phyloP scores from a whole-genome alignment of 2,329 filamentous ascomycete genomes.

The Colletotrichum sp. region DNA sequence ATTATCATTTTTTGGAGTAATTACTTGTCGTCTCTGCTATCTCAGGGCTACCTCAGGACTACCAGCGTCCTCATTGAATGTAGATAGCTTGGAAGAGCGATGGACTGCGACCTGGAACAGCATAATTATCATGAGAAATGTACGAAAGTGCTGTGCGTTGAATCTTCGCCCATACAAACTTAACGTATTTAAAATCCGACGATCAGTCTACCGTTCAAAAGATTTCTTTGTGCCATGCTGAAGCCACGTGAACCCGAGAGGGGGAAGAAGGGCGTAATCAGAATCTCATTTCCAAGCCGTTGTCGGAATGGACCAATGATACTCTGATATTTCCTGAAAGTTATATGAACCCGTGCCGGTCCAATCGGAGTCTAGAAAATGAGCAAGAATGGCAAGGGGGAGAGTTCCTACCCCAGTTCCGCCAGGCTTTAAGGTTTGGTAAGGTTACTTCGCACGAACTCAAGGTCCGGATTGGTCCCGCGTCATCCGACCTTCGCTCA shows the following conservation, averaged over 20 bases:
- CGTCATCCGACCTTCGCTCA: neutral
- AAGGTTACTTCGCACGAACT: neutral
- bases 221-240: neutral
- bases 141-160: neutral
- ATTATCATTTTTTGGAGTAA: rapidly evolving
- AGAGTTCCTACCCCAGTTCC: neutral
- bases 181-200: neutral
- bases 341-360: neutral
- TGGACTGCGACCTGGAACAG: neutral
- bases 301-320: neutral
- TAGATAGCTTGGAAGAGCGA: neutral
- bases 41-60: neutral
- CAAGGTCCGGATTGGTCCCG: neutral
- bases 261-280: neutral
- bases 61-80: neutral
- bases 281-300: neutral
- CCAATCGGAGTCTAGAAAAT: neutral
- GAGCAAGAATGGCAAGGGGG: neutral
- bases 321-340: neutral
- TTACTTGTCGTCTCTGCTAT: neutral
- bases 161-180: neutral
- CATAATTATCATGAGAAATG: neutral
- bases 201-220: neutral
- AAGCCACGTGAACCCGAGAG: neutral
- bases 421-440: neutral